Evolutionary conservation across 176 grass and related monocot genomes (phyloP).

Genomic region (Pharus latifolius): DNA sequence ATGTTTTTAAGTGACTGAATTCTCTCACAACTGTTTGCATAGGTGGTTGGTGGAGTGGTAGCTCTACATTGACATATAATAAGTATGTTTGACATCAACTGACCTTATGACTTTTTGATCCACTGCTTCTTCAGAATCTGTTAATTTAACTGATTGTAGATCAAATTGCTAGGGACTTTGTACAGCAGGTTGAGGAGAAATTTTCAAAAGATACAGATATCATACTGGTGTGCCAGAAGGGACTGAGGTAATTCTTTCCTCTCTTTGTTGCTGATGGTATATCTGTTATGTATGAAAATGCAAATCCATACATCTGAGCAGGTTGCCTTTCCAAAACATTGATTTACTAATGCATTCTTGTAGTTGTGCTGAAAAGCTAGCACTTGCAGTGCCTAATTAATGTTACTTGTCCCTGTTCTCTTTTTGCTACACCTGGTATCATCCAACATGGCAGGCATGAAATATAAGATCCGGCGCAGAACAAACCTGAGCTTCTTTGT

Average conservation of each 20-base stretch:
- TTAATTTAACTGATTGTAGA: slow-evolving; percentile 14
- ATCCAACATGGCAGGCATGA: neutral
- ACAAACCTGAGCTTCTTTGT: neutral
- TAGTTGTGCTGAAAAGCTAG: neutral
- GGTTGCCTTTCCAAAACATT: neutral
- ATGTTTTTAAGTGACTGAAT: neutral
- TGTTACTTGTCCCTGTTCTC: neutral
- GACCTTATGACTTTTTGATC: neutral
- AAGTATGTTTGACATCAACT: slow-evolving; percentile 46
- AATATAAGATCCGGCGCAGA: neutral
- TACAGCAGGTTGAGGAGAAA: slow-evolving; percentile 73
- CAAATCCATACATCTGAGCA: neutral
- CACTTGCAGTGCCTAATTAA: neutral
- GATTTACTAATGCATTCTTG: neutral
- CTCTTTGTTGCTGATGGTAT: neutral
- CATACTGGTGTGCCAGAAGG: slow-evolving; percentile 91
- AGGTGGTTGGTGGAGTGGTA: slow-evolving; percentile 99
- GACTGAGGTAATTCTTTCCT: slow-evolving; percentile 54
- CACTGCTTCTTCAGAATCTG: neutral
- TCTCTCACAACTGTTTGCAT: neutral
- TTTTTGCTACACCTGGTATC: neutral
- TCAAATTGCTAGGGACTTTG: slow-evolving; percentile 55
- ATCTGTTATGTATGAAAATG: neutral
- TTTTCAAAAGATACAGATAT: slow-evolving; percentile 82
- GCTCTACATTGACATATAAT: slow-evolving; percentile 58